phyloP scores from a whole-genome alignment of 2,329 filamentous ascomycete genomes.

The Tolypocladium inflatum region DNA sequence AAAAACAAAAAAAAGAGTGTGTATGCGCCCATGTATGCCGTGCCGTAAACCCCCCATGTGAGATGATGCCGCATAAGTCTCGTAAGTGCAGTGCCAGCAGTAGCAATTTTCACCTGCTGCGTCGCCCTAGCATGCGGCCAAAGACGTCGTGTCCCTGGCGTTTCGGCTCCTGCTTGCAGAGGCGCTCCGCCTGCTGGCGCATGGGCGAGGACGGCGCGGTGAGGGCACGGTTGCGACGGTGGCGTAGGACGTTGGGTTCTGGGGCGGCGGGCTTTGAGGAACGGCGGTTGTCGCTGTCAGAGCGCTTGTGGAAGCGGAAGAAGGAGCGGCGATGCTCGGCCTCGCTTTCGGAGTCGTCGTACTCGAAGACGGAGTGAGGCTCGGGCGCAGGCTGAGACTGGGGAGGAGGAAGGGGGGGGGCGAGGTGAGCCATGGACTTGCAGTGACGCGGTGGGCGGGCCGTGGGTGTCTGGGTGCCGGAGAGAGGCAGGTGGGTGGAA shows the following conservation, averaged over 20 bases:
- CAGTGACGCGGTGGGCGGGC: conserved; percentile 12
- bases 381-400: conserved; percentile 15
- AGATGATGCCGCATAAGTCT: neutral
- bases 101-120: conserved; percentile 9
- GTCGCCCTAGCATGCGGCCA: conserved; percentile 26
- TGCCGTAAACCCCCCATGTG: neutral
- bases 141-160: conserved; percentile 23
- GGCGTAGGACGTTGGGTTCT: neutral
- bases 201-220: conserved; percentile 14
- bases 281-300: conserved; percentile 21
- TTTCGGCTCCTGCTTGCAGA: conserved; percentile 9
- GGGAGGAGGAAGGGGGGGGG: conserved; percentile 12
- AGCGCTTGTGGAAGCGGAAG: conserved; percentile 32
- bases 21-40: neutral
- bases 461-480: conserved; percentile 6
- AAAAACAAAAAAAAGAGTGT: neutral
- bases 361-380: conserved; percentile 36
- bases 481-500: conserved; percentile 11
- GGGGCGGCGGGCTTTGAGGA: conserved; percentile 3
- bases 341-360: conserved; percentile 37
- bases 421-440: conserved; percentile 15
- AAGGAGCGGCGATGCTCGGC: conserved; percentile 24
- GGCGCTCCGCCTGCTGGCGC: conserved; percentile 1
- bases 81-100: neutral
- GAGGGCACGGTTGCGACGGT: conserved; percentile 7